Evolutionary conservation across 495 filamentous ascomycete species (phyloP).

Genomic region (Xylaria castorea): DNA sequence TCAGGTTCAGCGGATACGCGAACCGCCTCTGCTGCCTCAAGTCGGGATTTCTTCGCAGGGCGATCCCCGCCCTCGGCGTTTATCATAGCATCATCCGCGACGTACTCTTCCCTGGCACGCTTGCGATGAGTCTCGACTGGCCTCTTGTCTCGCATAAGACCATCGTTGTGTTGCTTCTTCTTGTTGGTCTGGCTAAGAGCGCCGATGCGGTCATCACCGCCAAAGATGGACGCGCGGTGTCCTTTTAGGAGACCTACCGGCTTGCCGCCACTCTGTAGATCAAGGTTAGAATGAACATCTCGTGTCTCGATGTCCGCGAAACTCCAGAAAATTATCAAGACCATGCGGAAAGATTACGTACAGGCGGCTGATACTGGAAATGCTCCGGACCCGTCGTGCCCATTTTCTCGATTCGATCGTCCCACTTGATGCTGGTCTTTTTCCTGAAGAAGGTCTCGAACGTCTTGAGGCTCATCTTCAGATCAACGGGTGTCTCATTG

Average conservation of each 20-base stretch:
- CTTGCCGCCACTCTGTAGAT: constrained; percentile 45
- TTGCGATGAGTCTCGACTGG: background rate
- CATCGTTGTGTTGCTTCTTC: background rate
- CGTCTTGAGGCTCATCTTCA: constrained; percentile 45
- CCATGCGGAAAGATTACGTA: constrained; percentile 33
- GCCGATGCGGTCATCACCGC: background rate
- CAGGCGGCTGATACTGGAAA: constrained; percentile 48
- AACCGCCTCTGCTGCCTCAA: background rate
- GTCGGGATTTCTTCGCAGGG: background rate
- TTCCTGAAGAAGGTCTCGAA: constrained; percentile 65
- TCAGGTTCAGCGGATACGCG: background rate
- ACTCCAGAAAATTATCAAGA: background rate
- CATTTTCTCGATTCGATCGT: constrained; percentile 47
- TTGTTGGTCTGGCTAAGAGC: background rate
- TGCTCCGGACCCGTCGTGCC: constrained; percentile 12
- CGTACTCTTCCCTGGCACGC: background rate
- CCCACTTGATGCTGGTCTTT: constrained; percentile 64
- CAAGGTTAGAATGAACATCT: background rate
- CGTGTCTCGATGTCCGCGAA: background rate
- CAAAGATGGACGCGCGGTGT: background rate
- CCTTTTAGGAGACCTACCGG: constrained; percentile 37
- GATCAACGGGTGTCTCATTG: constrained; percentile 32
- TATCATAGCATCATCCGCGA: background rate
- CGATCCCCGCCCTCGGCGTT: background rate
- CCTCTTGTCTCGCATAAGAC: background rate